These are phyloP conservation scores for Agrostemma githago DNA, from an alignment of 148 eudicot genomes.

Conservation along the genomic window DNA sequence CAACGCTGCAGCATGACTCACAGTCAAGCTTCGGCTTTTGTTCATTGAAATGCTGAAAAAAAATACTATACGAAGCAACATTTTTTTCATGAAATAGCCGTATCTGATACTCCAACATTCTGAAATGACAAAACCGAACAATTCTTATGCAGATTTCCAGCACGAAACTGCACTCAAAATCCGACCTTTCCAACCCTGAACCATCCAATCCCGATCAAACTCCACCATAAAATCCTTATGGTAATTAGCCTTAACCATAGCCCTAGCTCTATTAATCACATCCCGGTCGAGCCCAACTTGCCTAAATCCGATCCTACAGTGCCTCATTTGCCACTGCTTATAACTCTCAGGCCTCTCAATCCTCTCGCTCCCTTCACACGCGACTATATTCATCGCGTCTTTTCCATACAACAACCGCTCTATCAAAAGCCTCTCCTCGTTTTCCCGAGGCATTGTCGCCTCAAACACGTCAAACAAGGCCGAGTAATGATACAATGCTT, in stretches of 20 bases:
- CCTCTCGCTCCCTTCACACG: constrained; percentile 30
- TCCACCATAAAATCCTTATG: constrained; percentile 26
- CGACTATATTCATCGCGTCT: constrained; percentile 25
- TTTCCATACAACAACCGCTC: constrained; percentile 24
- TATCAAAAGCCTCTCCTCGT: constrained; percentile 22
- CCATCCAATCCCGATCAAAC: constrained; percentile 18
- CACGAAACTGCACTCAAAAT: constrained; percentile 15
- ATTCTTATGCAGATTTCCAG: constrained; percentile 13
- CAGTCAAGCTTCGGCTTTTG: too few species aligned
- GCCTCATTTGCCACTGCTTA: constrained; percentile 30
- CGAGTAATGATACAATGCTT: constrained; percentile 28
- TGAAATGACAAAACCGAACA: neutral
- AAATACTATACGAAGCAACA: too few species aligned
- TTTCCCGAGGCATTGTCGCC: constrained; percentile 24
- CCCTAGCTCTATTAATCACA: constrained; percentile 7
- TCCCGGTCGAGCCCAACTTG: constrained; percentile 16
- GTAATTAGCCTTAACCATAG: constrained; percentile 22
- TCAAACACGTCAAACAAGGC: constrained; percentile 27
- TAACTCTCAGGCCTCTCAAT: constrained; percentile 29
- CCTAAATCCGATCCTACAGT: constrained; percentile 18
- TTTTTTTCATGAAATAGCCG: too few species aligned
- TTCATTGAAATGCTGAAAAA: too few species aligned
- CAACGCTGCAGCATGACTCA: too few species aligned
- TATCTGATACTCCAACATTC: too few species aligned
- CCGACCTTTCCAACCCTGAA: constrained; percentile 28